A percentile compares a stretch with the other conserved stretches of the same genome.
phyloP scores from a whole-genome alignment of 2,329 filamentous ascomycete genomes.

The Pseudogymnoascus sp. region DNA sequence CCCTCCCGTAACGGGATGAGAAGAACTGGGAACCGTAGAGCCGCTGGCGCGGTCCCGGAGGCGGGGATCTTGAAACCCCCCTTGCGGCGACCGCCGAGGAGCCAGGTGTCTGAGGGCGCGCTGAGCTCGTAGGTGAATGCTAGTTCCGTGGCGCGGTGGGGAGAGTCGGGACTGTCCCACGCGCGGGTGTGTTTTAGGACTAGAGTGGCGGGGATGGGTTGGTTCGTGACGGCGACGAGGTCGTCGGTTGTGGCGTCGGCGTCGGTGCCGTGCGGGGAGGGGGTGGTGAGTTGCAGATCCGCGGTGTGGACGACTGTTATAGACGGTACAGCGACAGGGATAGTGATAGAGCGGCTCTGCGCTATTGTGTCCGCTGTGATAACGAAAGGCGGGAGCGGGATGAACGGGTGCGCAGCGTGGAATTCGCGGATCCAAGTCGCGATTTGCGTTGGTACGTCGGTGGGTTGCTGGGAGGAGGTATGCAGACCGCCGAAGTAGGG shows the following conservation, averaged over 20 bases:
- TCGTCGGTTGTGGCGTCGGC: conserved; percentile 29
- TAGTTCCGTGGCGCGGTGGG: conserved; percentile 36
- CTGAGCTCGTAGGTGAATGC: conserved; percentile 80
- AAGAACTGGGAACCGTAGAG: conserved; percentile 52
- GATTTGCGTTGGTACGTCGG: conserved; percentile 20
- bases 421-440: conserved; percentile 21
- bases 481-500: conserved; percentile 40
- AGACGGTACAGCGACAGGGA: conserved; percentile 82
- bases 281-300: conserved; percentile 44
- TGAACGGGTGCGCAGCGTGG: conserved; percentile 16
- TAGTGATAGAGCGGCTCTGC: conserved; percentile 58
- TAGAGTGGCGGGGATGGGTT: conserved; percentile 55
- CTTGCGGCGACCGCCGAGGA: conserved; percentile 72
- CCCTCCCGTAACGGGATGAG: conserved; percentile 75
- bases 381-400: conserved; percentile 19
- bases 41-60: conserved; percentile 38
- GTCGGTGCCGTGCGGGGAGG: conserved; percentile 21
- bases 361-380: conserved; percentile 22
- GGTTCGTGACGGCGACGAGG: conserved; percentile 47
- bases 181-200: conserved; percentile 52
- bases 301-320: conserved; percentile 77
- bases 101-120: conserved; percentile 67
- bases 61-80: conserved; percentile 63
- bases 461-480: conserved; percentile 10
- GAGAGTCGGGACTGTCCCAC: conserved; percentile 44